These are phyloP conservation scores for Coniosporium apollinis DNA, from an alignment of 495 filamentous ascomycete species.

Conservation along the genomic window DNA sequence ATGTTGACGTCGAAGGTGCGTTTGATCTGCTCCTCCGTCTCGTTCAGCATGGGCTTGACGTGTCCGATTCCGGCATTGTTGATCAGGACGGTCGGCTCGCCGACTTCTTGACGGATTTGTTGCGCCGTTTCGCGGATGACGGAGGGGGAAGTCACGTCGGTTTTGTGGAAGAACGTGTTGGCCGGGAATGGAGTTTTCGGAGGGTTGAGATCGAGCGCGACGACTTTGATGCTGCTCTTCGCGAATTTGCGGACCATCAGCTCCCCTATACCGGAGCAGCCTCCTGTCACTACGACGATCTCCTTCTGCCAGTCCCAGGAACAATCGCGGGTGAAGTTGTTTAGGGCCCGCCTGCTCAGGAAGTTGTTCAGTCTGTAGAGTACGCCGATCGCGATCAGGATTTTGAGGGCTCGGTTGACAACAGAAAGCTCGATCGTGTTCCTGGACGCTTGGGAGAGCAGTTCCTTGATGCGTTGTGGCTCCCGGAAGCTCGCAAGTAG, in stretches of 20 bases:
- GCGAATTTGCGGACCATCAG: conserved; percentile 43
- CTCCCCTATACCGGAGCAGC: conserved; percentile 50
- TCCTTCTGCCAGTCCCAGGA: conserved; percentile 44
- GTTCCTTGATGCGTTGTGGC: not conserved
- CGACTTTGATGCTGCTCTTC: conserved; percentile 40
- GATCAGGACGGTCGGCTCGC: conserved; percentile 52
- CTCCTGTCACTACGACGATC: conserved; percentile 55
- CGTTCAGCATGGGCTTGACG: conserved; percentile 42
- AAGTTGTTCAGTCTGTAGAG: not conserved
- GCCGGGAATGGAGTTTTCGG: conserved; percentile 16
- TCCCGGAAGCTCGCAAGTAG: not conserved
- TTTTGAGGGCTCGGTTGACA: not conserved
- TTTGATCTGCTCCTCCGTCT: conserved; percentile 36
- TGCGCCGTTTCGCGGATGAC: conserved; percentile 30
- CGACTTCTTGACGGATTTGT: conserved; percentile 36
- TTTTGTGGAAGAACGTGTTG: conserved; percentile 43
- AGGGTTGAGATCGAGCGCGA: conserved; percentile 44
- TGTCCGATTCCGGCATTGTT: conserved; percentile 57
- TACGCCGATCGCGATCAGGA: not conserved
- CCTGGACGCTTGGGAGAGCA: not conserved
- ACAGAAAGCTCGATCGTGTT: not conserved
- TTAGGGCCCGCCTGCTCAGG: not conserved
- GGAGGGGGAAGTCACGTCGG: conserved; percentile 41
- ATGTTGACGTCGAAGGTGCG: conserved; percentile 61
- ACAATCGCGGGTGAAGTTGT: not conserved